A percentile compares a stretch with the other conserved stretches of the same genome.
Evolutionary conservation across 208 protist genomes (phyloP).

Genomic region (Porcisia hertigi): DNA sequence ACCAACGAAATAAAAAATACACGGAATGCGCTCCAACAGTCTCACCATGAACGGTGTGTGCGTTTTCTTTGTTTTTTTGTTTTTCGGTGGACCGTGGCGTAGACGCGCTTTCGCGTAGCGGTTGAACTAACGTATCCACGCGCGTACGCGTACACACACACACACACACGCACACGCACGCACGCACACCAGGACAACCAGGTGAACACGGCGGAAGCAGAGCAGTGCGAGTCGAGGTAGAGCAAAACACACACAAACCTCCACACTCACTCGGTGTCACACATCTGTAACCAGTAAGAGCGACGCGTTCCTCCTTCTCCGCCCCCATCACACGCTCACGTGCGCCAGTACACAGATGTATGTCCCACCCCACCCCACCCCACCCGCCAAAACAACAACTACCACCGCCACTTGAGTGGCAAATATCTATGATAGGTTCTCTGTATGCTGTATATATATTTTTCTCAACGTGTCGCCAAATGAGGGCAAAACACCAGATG

Average conservation of each 20-base stretch:
- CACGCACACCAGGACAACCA: background rate
- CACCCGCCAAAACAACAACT: no score
- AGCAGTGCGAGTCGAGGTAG: no score
- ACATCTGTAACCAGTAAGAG: no score
- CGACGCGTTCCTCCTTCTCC: no score
- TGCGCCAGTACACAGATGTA: background rate
- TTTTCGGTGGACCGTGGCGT: background rate
- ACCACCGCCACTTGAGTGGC: background rate
- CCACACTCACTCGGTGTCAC: no score
- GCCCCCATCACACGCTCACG: no score
- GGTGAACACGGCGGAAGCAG: no score
- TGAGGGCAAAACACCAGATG: background rate
- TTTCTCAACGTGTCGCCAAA: background rate
- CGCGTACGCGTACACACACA: background rate
- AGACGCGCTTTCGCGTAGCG: background rate
- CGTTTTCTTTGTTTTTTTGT: background rate
- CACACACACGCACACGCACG: background rate
- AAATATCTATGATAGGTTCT: slow-evolving; percentile 2
- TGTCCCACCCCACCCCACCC: background rate
- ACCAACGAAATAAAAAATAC: background rate
- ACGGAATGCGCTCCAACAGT: background rate
- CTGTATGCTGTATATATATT: background rate
- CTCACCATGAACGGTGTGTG: background rate
- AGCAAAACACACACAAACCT: no score
- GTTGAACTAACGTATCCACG: background rate